Percentiles rank a stretch among this genome's conserved stretches.
Conservation (phyloP, 2,329 filamentous ascomycete species). For the Alternaria sp. region DNA sequence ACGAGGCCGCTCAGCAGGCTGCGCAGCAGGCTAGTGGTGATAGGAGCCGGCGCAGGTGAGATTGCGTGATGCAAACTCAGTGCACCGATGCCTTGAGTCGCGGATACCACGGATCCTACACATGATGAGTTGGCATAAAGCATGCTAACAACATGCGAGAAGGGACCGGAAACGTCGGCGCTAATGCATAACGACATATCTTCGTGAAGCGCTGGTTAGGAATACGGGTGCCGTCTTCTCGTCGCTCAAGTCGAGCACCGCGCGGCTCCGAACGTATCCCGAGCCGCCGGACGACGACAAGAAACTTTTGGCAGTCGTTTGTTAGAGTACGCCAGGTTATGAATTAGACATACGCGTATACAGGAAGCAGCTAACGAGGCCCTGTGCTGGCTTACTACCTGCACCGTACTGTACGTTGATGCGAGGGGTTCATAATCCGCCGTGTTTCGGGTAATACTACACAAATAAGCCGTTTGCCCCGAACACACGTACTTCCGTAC, state of each 20-base stretch:
- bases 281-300: background rate
- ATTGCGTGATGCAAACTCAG: background rate
- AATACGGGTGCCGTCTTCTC: background rate
- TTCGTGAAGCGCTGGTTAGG: background rate
- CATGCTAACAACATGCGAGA: background rate
- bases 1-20: constrained; percentile 46
- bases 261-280: background rate
- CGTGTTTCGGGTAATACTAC: background rate
- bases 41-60: constrained; percentile 44
- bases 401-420: background rate
- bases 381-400: background rate
- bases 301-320: background rate
- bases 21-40: constrained; percentile 49
- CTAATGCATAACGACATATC: background rate
- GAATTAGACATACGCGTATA: background rate
- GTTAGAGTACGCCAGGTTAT: background rate
- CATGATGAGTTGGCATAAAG: background rate
- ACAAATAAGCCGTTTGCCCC: background rate
- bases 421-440: background rate
- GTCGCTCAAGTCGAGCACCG: background rate
- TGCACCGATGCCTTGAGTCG: background rate
- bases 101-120: background rate
- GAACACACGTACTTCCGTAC: background rate
- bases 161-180: background rate
- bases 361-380: background rate